phyloP scores from a whole-genome alignment of 805 yeast species.

The Sugiyamaella chiloensis region DNA sequence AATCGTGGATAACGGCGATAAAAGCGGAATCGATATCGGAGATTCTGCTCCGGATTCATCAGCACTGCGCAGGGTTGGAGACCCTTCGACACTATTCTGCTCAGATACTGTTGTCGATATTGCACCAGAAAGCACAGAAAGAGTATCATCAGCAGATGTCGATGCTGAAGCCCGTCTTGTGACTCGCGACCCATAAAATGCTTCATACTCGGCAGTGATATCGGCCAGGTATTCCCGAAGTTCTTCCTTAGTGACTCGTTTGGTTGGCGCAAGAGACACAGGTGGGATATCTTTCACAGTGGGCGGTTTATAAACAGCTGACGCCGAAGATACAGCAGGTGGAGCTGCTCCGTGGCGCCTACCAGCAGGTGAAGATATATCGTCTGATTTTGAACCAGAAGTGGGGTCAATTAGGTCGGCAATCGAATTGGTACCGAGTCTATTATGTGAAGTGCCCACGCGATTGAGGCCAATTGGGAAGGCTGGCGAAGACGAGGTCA shows the following conservation, averaged over 20 bases:
- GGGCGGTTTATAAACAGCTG: slow-evolving; percentile 47
- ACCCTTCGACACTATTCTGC: background rate
- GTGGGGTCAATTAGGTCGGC: slow-evolving; percentile 63
- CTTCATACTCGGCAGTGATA: slow-evolving; percentile 44
- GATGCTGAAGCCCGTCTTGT: background rate
- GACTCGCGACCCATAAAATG: slow-evolving; percentile 15
- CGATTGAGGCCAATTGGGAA: slow-evolving; percentile 38
- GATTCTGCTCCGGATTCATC: background rate
- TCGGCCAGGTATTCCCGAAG: slow-evolving; percentile 45
- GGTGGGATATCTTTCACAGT: slow-evolving; percentile 83
- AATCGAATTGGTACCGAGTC: slow-evolving; percentile 71
- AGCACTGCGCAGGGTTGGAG: background rate
- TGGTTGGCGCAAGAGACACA: slow-evolving; percentile 57
- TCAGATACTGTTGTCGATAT: background rate
- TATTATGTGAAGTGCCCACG: slow-evolving; percentile 42
- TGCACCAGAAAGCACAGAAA: slow-evolving; percentile 16
- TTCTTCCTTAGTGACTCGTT: slow-evolving; percentile 42
- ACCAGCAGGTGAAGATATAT: slow-evolving; percentile 23
- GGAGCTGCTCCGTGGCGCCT: background rate
- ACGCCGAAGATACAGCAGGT: slow-evolving; percentile 36
- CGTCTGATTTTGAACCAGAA: slow-evolving; percentile 8
- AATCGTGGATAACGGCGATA: slow-evolving; percentile 42
- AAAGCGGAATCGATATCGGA: slow-evolving; percentile 4
- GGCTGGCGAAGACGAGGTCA: slow-evolving; percentile 8
- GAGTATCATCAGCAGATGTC: slow-evolving; percentile 10